A percentile compares a stretch with the other conserved stretches of the same genome.
Conservation (phyloP, 2,329 filamentous ascomycete species). For the Elsinoe fawcettii region DNA sequence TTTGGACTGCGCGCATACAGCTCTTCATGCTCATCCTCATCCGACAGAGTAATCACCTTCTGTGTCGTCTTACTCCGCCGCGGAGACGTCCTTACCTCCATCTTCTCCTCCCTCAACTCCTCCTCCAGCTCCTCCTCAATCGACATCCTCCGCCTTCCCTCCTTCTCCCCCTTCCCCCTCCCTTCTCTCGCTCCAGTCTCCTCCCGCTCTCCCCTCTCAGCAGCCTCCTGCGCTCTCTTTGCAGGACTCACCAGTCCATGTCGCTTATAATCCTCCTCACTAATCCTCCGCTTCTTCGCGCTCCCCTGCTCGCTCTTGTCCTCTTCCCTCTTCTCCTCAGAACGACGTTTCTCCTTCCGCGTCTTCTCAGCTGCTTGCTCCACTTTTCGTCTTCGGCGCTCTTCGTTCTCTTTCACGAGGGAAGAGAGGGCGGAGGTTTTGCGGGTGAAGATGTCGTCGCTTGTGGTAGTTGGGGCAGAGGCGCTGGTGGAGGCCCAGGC, state of each 20-base stretch:
- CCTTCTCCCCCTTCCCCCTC: neutral
- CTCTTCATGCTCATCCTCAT: slow-evolving; percentile 16
- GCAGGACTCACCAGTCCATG: slow-evolving; percentile 13
- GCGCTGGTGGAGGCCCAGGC: slow-evolving; percentile 10
- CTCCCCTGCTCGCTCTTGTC: slow-evolving; percentile 28
- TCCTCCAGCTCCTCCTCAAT: neutral
- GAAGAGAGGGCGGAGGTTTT: neutral
- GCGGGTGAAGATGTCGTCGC: slow-evolving; percentile 15
- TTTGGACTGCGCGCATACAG: slow-evolving; percentile 17
- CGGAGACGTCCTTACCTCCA: slow-evolving; percentile 22
- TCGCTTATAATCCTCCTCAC: neutral
- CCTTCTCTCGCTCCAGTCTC: neutral
- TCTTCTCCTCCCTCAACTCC: slow-evolving; percentile 20
- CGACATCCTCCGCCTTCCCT: neutral
- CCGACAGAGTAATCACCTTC: slow-evolving; percentile 10
- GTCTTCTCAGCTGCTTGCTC: slow-evolving; percentile 23
- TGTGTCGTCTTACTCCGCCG: slow-evolving; percentile 17
- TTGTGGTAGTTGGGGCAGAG: neutral
- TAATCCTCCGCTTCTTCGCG: slow-evolving; percentile 19
- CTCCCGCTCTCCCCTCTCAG: neutral
- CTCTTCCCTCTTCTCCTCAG: slow-evolving; percentile 23
- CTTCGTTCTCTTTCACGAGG: slow-evolving; percentile 33
- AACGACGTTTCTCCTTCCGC: slow-evolving; percentile 22
- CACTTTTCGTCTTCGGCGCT: slow-evolving; percentile 24
- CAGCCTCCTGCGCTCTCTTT: slow-evolving; percentile 2